Conservation (phyloP, 1,284 basidiomycete genomes). For the Sanghuangporus weigelae region DNA sequence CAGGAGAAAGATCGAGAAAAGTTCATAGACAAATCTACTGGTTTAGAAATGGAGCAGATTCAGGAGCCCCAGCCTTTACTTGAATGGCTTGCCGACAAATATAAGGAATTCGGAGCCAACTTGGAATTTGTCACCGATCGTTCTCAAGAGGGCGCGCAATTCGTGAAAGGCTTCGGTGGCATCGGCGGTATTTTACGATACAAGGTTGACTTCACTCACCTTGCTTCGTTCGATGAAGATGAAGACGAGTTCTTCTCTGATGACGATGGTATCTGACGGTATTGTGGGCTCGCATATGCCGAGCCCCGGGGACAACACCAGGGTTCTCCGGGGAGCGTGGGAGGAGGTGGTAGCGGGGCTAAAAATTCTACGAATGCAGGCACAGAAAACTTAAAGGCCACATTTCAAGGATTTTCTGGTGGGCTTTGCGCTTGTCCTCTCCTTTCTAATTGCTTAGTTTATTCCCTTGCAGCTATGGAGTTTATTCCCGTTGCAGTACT, state of each 20-base stretch:
- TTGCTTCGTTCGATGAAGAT: conserved; percentile 68
- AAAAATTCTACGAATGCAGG: conserved; percentile 51
- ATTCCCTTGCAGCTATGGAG: neutral
- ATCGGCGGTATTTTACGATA: conserved; percentile 94
- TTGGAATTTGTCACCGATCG: conserved; percentile 87
- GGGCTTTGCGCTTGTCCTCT: neutral
- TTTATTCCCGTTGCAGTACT: neutral
- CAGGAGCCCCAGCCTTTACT: conserved; percentile 79
- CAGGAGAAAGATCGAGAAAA: conserved; percentile 90
- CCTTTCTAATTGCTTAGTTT: neutral
- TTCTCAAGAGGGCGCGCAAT: conserved; percentile 98
- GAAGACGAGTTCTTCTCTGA: conserved; percentile 82
- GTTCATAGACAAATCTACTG: conserved; percentile 93
- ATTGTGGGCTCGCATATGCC: conserved; percentile 77
- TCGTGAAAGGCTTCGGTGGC: conserved; percentile 98
- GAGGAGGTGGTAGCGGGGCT: conserved; percentile 9
- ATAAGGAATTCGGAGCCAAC: conserved; percentile 94
- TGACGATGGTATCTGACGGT: conserved; percentile 80
- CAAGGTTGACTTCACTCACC: conserved; percentile 90
- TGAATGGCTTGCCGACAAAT: conserved; percentile 99
- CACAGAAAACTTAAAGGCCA: conserved; percentile 30
- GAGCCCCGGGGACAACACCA: conserved; percentile 34
- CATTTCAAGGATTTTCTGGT: neutral
- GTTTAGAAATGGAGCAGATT: conserved; percentile 90
- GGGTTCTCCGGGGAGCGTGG: conserved; percentile 32